Percentiles rank a stretch among this genome's conserved stretches.
Evolutionary conservation across 2,329 filamentous ascomycete genomes (phyloP).

Genomic region (Trichoderma koningiopsis): DNA sequence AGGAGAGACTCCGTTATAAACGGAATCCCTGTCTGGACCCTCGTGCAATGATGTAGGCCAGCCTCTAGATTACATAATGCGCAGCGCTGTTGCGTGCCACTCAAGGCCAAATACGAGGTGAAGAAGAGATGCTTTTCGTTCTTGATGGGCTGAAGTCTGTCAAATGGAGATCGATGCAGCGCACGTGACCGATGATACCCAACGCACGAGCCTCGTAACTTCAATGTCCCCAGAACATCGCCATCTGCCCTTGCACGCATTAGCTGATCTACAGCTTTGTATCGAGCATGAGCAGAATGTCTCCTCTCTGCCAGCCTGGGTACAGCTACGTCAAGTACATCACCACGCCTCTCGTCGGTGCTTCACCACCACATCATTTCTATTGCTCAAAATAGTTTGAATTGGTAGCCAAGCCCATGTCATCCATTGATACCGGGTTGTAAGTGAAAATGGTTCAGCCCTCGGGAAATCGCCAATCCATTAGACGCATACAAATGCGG

Average conservation of each 20-base stretch:
- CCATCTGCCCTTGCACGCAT: neutral
- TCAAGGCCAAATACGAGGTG: neutral
- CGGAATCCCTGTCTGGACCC: neutral
- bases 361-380: neutral
- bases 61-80: neutral
- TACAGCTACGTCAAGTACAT: neutral
- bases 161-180: neutral
- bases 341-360: neutral
- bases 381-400: neutral
- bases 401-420: neutral
- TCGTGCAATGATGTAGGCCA: neutral
- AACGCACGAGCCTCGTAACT: neutral
- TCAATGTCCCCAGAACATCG: neutral
- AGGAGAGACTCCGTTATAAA: neutral
- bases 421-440: neutral
- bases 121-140: neutral
- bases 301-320: neutral
- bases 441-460: neutral
- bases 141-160: neutral
- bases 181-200: neutral
- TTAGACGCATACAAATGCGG: neutral
- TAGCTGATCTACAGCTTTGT: neutral
- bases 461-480: neutral
- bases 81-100: neutral
- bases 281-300: neutral